These are phyloP conservation scores for Pterocarpus macrocarpus DNA, from an alignment of 306 rosid genomes.

Conservation along the genomic window DNA sequence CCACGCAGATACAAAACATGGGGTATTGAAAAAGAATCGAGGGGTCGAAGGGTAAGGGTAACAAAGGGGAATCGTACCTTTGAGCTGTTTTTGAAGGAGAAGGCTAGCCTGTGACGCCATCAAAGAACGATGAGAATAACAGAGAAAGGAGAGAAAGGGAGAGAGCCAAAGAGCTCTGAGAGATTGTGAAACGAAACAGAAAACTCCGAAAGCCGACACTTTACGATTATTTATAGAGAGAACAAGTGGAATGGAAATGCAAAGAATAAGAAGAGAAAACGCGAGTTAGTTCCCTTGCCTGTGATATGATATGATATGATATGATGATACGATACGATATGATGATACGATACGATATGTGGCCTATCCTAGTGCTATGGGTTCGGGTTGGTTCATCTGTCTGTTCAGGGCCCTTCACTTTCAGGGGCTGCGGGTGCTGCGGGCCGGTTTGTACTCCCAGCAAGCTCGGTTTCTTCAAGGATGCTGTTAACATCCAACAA, in stretches of 20 bases:
- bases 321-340: too few relatives aligned
- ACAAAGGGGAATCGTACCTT: conserved; percentile 54
- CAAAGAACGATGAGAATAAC: neutral
- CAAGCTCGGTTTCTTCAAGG: too few relatives aligned
- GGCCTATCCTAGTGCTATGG: too few relatives aligned
- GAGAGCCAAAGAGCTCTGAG: conserved; percentile 24
- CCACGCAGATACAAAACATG: conserved; percentile 37
- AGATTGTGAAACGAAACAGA: conserved; percentile 38
- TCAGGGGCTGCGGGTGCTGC: too few relatives aligned
- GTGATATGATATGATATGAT: too few relatives aligned
- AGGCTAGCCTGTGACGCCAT: conserved; percentile 96
- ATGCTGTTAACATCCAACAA: too few relatives aligned
- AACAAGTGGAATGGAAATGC: neutral
- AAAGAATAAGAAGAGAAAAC: too few relatives aligned
- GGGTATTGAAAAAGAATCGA: conserved; percentile 2
- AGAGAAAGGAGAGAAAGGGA: neutral
- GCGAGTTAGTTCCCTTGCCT: neutral
- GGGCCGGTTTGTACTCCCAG: too few relatives aligned
- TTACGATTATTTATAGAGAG: conserved; percentile 39
- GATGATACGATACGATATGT: too few relatives aligned
- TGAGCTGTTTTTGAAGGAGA: conserved; percentile 95
- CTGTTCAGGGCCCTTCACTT: too few relatives aligned
- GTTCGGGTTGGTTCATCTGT: too few relatives aligned
- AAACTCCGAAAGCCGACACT: conserved; percentile 43
- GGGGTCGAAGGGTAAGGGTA: neutral